These are phyloP conservation scores for Saururus chinensis DNA, from an alignment of 164 flowering plant genomes.

Conservation along the genomic window DNA sequence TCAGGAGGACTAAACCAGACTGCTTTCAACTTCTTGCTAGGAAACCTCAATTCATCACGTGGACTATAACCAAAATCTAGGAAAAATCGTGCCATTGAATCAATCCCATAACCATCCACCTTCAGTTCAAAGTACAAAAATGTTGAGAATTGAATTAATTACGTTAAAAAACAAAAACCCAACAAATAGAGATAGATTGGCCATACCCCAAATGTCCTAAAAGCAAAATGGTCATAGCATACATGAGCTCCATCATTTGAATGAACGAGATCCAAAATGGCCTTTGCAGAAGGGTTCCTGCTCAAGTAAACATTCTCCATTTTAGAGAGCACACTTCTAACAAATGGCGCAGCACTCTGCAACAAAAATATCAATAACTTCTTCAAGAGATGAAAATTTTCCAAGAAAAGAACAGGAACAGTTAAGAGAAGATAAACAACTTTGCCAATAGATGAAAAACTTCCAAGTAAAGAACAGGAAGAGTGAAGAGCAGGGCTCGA, in stretches of 20 bases:
- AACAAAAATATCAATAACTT: neutral
- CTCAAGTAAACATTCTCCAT: conserved; percentile 75
- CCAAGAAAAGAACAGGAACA: no score
- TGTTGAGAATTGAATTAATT: neutral
- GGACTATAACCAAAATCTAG: conserved; percentile 66
- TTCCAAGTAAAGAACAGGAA: no score
- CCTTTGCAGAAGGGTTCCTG: conserved; percentile 78
- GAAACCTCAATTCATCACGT: conserved; percentile 67
- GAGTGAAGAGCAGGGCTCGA: no score
- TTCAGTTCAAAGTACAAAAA: conserved; percentile 8
- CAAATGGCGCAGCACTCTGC: conserved; percentile 67
- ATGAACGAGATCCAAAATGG: conserved; percentile 65
- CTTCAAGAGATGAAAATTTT: no score
- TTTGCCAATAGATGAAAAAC: no score
- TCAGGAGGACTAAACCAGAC: conserved; percentile 88
- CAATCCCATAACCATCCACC: conserved; percentile 87
- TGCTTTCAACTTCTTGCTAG: conserved; percentile 84
- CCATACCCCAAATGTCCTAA: conserved; percentile 77
- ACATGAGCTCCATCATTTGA: conserved; percentile 40
- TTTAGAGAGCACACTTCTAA: conserved; percentile 48
- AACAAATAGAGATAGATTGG: neutral
- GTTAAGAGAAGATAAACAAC: no score
- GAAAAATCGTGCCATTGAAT: conserved; percentile 68
- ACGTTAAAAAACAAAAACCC: no score
- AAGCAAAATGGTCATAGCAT: conserved; percentile 87